A percentile compares a stretch with the other conserved stretches of the same genome.
phyloP scores from a whole-genome alignment of 305 asterid species.

The Fraxinus greggii region DNA sequence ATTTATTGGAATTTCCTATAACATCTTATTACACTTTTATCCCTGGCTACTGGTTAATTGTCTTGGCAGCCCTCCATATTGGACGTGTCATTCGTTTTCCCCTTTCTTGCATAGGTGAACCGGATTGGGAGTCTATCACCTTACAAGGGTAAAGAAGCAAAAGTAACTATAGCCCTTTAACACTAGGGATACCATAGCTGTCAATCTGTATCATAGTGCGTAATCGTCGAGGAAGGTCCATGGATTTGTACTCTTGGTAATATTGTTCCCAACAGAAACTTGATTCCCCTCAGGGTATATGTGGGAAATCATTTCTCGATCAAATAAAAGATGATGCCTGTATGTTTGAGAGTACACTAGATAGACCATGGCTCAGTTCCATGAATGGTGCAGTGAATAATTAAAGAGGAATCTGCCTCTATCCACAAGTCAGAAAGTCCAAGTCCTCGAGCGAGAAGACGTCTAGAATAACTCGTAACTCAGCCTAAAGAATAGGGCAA shows the following conservation, averaged over 20 bases:
- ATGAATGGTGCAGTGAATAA: background rate
- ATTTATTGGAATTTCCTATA: no score
- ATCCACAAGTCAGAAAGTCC: background rate
- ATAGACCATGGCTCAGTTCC: background rate
- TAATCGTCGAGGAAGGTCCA: background rate
- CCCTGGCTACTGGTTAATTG: no score
- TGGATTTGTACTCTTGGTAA: background rate
- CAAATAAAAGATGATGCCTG: background rate
- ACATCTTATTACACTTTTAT: no score
- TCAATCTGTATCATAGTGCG: background rate
- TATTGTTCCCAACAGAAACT: background rate
- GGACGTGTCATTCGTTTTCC: no score
- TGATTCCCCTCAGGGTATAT: background rate
- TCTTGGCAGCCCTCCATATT: no score
- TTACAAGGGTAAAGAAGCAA: background rate
- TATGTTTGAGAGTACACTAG: background rate
- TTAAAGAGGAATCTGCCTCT: background rate
- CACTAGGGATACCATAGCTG: background rate
- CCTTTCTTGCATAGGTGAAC: no score
- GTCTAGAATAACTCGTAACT: background rate
- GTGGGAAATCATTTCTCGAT: background rate
- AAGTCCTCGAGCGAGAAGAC: background rate
- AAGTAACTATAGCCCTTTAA: background rate
- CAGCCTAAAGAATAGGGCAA: background rate
- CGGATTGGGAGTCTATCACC: no score